Percentiles rank a stretch among this genome's conserved stretches.
Conservation (phyloP, 148 eudicot genomes). For the Camellia granthamiana region DNA sequence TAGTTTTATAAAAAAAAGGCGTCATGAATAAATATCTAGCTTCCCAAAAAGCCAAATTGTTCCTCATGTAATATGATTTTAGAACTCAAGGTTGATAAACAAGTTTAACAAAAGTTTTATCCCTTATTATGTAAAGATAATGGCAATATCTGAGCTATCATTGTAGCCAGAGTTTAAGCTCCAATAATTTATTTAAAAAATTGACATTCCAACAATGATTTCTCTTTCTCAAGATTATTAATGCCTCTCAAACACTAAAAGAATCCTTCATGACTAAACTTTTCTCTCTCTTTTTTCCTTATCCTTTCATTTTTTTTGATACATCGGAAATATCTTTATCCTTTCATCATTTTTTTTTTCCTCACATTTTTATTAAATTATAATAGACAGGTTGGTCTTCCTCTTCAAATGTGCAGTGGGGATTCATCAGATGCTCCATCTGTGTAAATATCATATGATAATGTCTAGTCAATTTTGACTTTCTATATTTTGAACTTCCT, state of each 20-base stretch:
- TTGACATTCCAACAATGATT: not conserved
- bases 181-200: not conserved
- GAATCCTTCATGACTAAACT: not conserved
- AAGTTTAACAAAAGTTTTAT: not conserved
- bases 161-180: not conserved
- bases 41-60: not conserved
- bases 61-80: not conserved
- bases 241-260: not conserved
- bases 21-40: not conserved
- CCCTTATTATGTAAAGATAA: not conserved
- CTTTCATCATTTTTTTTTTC: not conserved
- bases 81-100: not conserved
- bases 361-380: not conserved
- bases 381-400: not conserved
- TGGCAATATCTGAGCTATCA: not conserved
- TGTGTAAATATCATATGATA: not conserved
- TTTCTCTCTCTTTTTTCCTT: not conserved
- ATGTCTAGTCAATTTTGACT: not conserved
- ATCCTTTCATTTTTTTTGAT: too few species aligned
- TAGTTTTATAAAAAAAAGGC: too few species aligned
- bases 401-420: not conserved
- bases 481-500: not conserved
- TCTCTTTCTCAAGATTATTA: not conserved
- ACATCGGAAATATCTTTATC: too few species aligned
- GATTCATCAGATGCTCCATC: slow-evolving; percentile 1